Percentiles rank a stretch among this genome's conserved stretches.
Evolutionary conservation across 2,329 filamentous ascomycete genomes (phyloP).

Genomic region (Cytospora mali): DNA sequence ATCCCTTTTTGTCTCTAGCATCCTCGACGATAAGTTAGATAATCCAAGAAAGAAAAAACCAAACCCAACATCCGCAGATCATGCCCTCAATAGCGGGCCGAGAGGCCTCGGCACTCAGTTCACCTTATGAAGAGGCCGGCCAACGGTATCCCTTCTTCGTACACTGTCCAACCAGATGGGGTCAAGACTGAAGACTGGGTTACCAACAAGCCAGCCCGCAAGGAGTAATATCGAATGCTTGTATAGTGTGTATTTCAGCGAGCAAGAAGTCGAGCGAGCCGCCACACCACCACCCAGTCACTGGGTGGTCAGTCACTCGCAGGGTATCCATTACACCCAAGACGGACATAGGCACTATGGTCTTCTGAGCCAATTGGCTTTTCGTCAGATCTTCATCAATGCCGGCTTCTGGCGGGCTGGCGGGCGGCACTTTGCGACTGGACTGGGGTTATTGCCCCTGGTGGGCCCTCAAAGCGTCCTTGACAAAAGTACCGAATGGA

Average conservation of each 20-base stretch:
- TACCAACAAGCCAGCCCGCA: not conserved
- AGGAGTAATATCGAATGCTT: not conserved
- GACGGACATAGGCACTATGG: not conserved
- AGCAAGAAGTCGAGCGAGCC: no score
- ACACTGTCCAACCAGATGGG: conserved; percentile 9
- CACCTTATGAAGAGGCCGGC: conserved; percentile 13
- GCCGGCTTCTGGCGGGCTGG: not conserved
- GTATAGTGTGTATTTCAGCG: not conserved
- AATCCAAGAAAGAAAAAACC: not conserved
- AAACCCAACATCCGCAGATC: conserved; percentile 4
- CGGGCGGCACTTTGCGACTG: conserved; percentile 11
- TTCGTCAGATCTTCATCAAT: not conserved
- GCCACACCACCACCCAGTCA: not conserved
- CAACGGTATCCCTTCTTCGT: conserved; percentile 16
- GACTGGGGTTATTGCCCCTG: not conserved
- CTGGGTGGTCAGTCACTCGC: not conserved
- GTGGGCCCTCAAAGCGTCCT: not conserved
- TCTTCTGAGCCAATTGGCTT: not conserved
- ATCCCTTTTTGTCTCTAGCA: not conserved
- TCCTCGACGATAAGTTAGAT: not conserved
- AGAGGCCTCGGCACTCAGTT: conserved; percentile 22
- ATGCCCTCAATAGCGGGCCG: conserved; percentile 25
- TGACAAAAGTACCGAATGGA: conserved; percentile 16
- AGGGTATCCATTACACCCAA: not conserved
- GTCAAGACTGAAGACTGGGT: not conserved